phyloP scores from a whole-genome alignment of 208 protist genomes.

The Paratrypanosoma confusum region DNA sequence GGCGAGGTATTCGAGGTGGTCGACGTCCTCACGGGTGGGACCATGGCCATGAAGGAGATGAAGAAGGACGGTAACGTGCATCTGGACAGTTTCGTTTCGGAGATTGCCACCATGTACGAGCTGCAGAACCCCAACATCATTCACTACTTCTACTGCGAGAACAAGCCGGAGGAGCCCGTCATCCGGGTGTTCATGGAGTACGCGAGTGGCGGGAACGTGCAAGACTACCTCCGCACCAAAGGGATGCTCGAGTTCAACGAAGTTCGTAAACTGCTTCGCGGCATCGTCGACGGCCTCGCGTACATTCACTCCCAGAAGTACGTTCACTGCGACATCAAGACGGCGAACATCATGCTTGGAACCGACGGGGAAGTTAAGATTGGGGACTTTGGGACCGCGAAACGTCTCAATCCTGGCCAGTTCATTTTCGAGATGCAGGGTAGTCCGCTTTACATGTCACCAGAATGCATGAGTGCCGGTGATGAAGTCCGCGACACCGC shows the following conservation, averaged over 20 bases:
- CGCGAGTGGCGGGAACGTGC: constrained; percentile 72
- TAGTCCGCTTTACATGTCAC: constrained; percentile 83
- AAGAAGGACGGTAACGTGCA: constrained; percentile 41
- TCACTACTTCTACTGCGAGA: constrained; percentile 89
- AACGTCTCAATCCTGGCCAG: constrained; percentile 39
- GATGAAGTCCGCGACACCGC: too few species aligned
- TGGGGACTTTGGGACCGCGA: constrained; percentile 86
- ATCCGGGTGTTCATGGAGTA: constrained; percentile 88
- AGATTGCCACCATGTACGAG: constrained; percentile 84
- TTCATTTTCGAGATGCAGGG: constrained; percentile 79
- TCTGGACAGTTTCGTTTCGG: constrained; percentile 70
- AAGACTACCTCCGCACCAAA: constrained; percentile 37
- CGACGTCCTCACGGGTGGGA: constrained; percentile 72
- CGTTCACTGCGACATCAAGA: constrained; percentile 91
- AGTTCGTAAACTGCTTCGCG: constrained; percentile 46
- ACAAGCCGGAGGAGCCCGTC: constrained; percentile 40
- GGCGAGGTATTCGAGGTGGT: constrained; percentile 82
- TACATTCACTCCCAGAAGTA: constrained; percentile 88
- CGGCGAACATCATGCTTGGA: constrained; percentile 83
- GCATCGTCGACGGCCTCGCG: constrained; percentile 74
- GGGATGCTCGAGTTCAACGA: constrained; percentile 55
- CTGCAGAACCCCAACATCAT: constrained; percentile 90
- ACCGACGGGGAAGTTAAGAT: constrained; percentile 75
- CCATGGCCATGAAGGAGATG: constrained; percentile 87
- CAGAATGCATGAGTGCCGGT: constrained; percentile 76